Percentiles rank a stretch among this genome's conserved stretches.
These are phyloP conservation scores for Colletotrichum siamense DNA, from an alignment of 2,329 filamentous ascomycete genomes.

Conservation along the genomic window DNA sequence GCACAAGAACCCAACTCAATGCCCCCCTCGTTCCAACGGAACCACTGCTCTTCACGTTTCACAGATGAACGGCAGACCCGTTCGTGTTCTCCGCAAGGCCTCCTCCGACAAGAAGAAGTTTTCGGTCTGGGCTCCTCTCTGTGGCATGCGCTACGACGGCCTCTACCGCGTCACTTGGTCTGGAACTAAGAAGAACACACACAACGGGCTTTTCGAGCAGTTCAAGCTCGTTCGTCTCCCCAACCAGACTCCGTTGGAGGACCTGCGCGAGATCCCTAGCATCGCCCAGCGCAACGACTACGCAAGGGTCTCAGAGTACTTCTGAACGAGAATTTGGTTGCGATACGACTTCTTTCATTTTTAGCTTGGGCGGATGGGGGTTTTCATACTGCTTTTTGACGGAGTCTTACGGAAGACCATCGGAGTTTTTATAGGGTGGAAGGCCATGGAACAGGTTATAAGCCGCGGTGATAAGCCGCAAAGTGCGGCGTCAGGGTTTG, in stretches of 20 bases:
- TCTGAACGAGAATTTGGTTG: not conserved
- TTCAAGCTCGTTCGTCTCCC: constrained; percentile 4
- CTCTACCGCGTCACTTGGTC: constrained; percentile 32
- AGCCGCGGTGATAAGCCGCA: not conserved
- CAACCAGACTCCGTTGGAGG: constrained; percentile 11
- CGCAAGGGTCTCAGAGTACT: not conserved
- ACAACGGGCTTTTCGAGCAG: constrained; percentile 23
- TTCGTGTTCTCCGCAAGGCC: constrained; percentile 35
- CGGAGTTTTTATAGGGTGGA: not conserved
- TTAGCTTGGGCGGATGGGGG: not conserved
- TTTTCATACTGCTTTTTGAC: not conserved
- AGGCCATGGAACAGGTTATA: not conserved
- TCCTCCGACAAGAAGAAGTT: not conserved
- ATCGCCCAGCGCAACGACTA: not conserved
- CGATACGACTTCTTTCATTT: not conserved
- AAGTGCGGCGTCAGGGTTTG: not conserved
- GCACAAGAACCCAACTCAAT: constrained; percentile 18
- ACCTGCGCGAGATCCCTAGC: not conserved
- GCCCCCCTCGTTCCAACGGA: not conserved
- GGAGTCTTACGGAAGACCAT: not conserved
- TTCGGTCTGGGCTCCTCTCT: constrained; percentile 21
- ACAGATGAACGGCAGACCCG: constrained; percentile 3
- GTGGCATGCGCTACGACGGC: constrained; percentile 41
- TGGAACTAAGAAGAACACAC: constrained; percentile 7
- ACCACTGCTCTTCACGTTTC: constrained; percentile 29